Base-by-base conservation (phyloP, 768 basidiomycete species). In the Tricholoma flavovirens region DNA sequence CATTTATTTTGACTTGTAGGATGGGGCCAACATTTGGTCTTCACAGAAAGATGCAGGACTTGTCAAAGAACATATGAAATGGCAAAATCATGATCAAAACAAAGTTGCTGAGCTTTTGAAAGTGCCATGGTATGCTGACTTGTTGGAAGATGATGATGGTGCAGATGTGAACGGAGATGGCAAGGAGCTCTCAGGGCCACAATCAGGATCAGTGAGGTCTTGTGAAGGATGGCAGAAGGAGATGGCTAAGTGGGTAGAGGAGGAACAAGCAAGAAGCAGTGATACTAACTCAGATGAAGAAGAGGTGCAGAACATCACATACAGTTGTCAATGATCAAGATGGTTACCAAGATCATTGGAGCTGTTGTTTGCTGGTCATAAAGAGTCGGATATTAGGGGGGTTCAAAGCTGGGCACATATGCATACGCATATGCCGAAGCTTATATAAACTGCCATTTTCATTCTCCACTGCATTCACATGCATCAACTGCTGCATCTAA, bases 11-110 rank as follows among this genome's bases (percentile, higher is more conserved):
- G 15, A 15, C 10, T 48, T 22, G 17, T 24, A 66, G 66, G 64
- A 66, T 49, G 66, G 62, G n/a, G 66, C 64, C 12, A 56, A 60
- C 21, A 65, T 68, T 58, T 42, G 60, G 2, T 11, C 50, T 5
- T 56, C 56, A 19, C 63, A 67, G 8, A 56, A 55, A 33, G 42
- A 60, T 43, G 59, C 54, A 4, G 64, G 65, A 5, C 53, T 53
- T n/a, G 19, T 60, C 15, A 9, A 61, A 26, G 52, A 55, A 2
- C 57, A 52, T 5, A 40, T 15, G 9, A 57, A 62, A 35, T 52
- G 54, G 6, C 43, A 61, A 22, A 67, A 67, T 38, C 65, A 67
- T 49, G 48, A 64, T 24, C 26, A 55, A 9, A 29, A 29, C 22
- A 55, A 49, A 4, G 38, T 62, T 26, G 36, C 51, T 1, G 29